Base-by-base conservation (phyloP, 2,329 filamentous ascomycete species). In the Colletotrichum coccodes region DNA sequence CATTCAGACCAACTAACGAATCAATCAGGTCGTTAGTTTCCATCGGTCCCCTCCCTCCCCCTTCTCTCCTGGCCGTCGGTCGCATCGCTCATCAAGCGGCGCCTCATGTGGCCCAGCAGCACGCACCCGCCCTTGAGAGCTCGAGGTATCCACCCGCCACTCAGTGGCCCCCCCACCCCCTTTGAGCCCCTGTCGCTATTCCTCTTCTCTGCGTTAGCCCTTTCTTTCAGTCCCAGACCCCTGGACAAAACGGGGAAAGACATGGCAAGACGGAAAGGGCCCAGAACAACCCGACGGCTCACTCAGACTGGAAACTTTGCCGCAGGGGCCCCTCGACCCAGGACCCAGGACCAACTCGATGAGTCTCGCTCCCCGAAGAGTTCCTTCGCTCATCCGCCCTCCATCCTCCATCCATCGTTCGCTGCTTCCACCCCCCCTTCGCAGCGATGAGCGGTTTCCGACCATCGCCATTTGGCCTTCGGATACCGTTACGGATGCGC, bases 231-330 rank as follows among this genome's bases (percentile, higher is more conserved):
- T 49, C 52, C 42, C 34, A 34, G 60, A 60, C 61, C 66, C 66
- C 66, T 66, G 61, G 52, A 26, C 42, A 50, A 50, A 69, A 60
- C 49, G 66, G 61, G 66, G 66, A 60, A 57, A 50, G 61, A 56
- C 65, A 65, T 69, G 56, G 66, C 66, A 60, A 53, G 52, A 56
- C 40, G 54, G 65, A 65, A 65, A 64, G 64, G 53, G 60, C 65
- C 64, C 60, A 68, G 60, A 64, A 68, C 60, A 52, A 49, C 53
- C 60, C 60, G 46, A 64, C 5, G 44, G 60, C 63, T 53, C 28
- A 32, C 52, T 60, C 38, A 59, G 21, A 42, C 36, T 28, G 30
- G 30, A 28, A 26, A 36, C 28, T 36, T 34, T 40, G 26, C 42
- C 34, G 53, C 65, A 64, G 60, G 64, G 60, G 18, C 60, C 44